phyloP scores from a whole-genome alignment of 768 basidiomycete genomes.

The Suillus plorans region DNA sequence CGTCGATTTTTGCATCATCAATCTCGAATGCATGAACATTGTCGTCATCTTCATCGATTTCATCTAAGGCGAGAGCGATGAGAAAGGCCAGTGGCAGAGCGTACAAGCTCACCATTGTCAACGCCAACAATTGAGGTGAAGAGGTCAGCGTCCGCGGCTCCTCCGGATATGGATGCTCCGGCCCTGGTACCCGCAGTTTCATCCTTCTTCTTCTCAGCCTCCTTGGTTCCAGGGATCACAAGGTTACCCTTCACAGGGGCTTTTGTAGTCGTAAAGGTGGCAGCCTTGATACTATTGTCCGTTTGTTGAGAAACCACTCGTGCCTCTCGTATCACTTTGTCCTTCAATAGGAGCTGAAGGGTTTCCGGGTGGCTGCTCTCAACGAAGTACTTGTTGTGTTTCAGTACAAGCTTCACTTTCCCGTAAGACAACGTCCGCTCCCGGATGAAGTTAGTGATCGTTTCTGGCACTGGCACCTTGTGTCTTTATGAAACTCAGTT shows the following conservation, averaged over 20 bases:
- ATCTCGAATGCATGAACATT: conserved; percentile 98
- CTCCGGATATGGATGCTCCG: conserved; percentile 26
- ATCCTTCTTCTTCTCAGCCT: conserved; percentile 69
- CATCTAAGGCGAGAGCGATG: conserved; percentile 53
- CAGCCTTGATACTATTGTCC: conserved; percentile 75
- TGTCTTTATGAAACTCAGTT: conserved; percentile 8
- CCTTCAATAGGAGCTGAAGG: conserved; percentile 83
- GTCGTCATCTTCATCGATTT: conserved; percentile 97
- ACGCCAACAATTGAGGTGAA: conserved; percentile 97
- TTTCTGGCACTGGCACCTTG: conserved; percentile 90
- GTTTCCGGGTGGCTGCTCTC: conserved; percentile 96
- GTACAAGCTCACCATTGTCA: conserved; percentile 62
- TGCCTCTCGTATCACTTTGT: conserved; percentile 80
- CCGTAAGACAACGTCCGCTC: conserved; percentile 95
- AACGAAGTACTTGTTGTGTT: conserved; percentile 97
- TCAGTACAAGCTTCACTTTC: conserved; percentile 96
- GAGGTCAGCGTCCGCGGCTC: conserved; percentile 64
- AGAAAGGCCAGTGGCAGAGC: not conserved
- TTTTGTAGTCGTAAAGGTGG: conserved; percentile 77
- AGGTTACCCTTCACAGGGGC: conserved; percentile 82
- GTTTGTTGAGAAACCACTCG: conserved; percentile 67
- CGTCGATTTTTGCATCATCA: conserved; percentile 90
- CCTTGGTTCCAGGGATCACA: conserved; percentile 83
- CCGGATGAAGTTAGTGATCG: conserved; percentile 83
- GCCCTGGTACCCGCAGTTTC: conserved; percentile 41